Evolutionary conservation across 1,139 yeast species (phyloP).

Genomic region (Candida sp.): DNA sequence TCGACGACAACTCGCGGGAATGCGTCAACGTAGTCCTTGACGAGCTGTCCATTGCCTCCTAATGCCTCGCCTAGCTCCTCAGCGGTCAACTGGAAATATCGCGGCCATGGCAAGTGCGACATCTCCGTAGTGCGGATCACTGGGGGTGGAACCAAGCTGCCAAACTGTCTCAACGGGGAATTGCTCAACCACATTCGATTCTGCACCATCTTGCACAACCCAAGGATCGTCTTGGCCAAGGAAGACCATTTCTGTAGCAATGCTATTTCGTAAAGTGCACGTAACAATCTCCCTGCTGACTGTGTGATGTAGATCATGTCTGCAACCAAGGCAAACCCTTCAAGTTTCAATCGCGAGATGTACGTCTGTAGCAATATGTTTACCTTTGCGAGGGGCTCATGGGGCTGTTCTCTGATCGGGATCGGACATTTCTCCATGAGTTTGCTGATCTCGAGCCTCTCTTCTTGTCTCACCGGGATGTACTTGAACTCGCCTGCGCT

Average conservation of each 20-base stretch:
- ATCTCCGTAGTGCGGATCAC: constrained; percentile 78
- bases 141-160: constrained; percentile 63
- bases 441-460: constrained; percentile 74
- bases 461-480: constrained; percentile 88
- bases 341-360: constrained; percentile 73
- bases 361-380: constrained; percentile 84
- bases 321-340: constrained; percentile 90
- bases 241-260: constrained; percentile 75
- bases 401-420: constrained; percentile 76
- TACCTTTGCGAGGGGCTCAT: constrained; percentile 79
- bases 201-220: constrained; percentile 81
- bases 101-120: constrained; percentile 82
- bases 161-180: constrained; percentile 88
- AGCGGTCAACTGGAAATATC: constrained; percentile 72
- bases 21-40: constrained; percentile 64
- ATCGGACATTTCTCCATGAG: constrained; percentile 80
- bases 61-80: constrained; percentile 85
- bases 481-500: constrained; percentile 84
- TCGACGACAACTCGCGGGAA: constrained; percentile 71
- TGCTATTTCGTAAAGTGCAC: constrained; percentile 87
- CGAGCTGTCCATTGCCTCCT: constrained; percentile 65
- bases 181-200: constrained; percentile 83
- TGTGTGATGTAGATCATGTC: constrained; percentile 96
- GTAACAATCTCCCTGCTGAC: constrained; percentile 85
- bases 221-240: constrained; percentile 60